phyloP scores from a whole-genome alignment of 495 filamentous ascomycete genomes.

The Podospora anserina region DNA sequence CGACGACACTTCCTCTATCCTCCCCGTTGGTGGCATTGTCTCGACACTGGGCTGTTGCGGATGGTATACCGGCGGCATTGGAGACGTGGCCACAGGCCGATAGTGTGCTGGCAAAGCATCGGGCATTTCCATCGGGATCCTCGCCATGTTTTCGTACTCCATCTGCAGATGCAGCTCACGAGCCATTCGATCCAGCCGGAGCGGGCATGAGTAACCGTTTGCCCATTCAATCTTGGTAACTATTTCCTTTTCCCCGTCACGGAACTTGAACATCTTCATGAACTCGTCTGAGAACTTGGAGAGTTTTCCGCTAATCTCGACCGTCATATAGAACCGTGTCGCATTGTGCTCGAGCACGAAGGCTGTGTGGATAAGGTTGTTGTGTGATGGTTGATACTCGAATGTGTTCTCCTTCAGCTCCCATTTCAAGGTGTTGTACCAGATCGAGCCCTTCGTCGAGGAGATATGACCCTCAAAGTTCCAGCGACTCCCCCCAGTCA shows the following conservation, averaged over 20 bases:
- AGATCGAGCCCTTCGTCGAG: constrained; percentile 5
- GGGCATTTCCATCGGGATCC: constrained; percentile 26
- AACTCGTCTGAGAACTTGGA: constrained; percentile 11
- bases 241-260: constrained; percentile 13
- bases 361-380: constrained; percentile 32
- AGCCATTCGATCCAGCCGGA: constrained; percentile 24
- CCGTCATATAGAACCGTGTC: constrained; percentile 32
- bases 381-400: constrained; percentile 30
- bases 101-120: constrained; percentile 20
- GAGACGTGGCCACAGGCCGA: not conserved
- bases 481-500: constrained; percentile 16
- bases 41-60: not conserved
- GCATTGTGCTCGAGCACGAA: constrained; percentile 37
- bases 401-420: constrained; percentile 29
- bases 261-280: constrained; percentile 20
- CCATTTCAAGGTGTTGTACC: constrained; percentile 30
- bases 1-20: not conserved
- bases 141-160: constrained; percentile 24
- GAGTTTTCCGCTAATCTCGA: constrained; percentile 30
- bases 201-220: constrained; percentile 15
- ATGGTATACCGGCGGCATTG: not conserved
- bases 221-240: constrained; percentile 27
- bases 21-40: not conserved
- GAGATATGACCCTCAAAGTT: constrained; percentile 19
- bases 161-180: constrained; percentile 21